Percentiles rank a stretch among this genome's conserved stretches.
Evolutionary conservation across 495 filamentous ascomycete species (phyloP).

Genomic region (Pseudevernia furfuracea): DNA sequence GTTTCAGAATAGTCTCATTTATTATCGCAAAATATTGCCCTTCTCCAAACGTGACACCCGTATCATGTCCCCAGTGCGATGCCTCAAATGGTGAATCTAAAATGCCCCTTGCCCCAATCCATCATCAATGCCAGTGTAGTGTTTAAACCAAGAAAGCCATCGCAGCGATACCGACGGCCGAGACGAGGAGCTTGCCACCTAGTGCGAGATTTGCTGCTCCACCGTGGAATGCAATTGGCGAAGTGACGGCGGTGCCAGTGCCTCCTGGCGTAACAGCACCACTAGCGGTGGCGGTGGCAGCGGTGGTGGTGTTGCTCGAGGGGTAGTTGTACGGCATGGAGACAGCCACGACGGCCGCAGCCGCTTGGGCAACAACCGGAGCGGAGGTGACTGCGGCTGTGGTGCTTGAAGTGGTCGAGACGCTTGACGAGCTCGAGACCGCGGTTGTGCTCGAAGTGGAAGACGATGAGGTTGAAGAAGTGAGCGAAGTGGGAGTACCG

Average conservation of each 20-base stretch:
- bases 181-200: conserved; percentile 8
- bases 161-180: conserved; percentile 6
- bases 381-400: not conserved
- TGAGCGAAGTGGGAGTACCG: not conserved
- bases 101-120: not conserved
- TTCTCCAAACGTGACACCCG: not conserved
- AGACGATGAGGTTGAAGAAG: not conserved
- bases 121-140: not conserved
- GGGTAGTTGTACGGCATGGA: conserved; percentile 6
- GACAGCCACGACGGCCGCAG: not conserved
- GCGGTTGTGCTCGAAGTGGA: not conserved
- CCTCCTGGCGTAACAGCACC: not conserved
- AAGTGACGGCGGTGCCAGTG: not conserved
- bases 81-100: not conserved
- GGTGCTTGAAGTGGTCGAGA: not conserved
- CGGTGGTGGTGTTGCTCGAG: not conserved
- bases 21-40: not conserved
- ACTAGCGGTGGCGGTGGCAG: not conserved
- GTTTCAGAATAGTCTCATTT: not conserved
- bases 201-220: conserved; percentile 6
- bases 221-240: conserved; percentile 5
- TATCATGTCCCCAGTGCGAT: not conserved
- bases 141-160: conserved; percentile 2
- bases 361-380: not conserved
- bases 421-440: not conserved